Percentiles rank a stretch among this genome's conserved stretches.
phyloP scores from a whole-genome alignment of 164 flowering plant genomes.

The Amborella trichopoda region DNA sequence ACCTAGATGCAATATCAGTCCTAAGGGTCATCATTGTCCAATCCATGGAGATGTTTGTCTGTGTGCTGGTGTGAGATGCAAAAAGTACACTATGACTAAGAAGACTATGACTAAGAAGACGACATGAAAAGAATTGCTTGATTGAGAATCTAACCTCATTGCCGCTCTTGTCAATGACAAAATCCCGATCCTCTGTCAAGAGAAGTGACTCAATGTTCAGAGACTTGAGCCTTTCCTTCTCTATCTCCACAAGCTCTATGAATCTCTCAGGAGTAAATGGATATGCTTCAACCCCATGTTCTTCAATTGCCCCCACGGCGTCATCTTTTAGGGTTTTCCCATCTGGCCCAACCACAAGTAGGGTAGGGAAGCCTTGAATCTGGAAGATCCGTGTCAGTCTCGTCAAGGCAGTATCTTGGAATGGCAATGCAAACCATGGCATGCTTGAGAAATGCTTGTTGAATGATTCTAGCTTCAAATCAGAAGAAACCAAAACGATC shows the following conservation, averaged over 20 bases:
- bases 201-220: slow-evolving; percentile 26
- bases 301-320: slow-evolving; percentile 13
- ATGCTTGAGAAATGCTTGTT: slow-evolving; percentile 5
- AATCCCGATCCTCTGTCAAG: slow-evolving; percentile 20
- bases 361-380: slow-evolving; percentile 7
- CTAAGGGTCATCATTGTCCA: no score
- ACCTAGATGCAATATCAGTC: no score
- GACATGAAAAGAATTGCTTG: no score
- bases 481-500: slow-evolving; percentile 11
- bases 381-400: slow-evolving; percentile 11
- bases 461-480: slow-evolving; percentile 11
- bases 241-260: slow-evolving; percentile 17
- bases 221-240: slow-evolving; percentile 16
- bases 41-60: no score
- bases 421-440: slow-evolving; percentile 20
- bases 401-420: slow-evolving; percentile 5
- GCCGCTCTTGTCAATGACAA: slow-evolving; percentile 21
- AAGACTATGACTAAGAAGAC: no score
- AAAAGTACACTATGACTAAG: no score
- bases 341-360: slow-evolving; percentile 16
- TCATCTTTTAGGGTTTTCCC: slow-evolving; percentile 23
- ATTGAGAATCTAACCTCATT: no score
- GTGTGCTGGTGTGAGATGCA: no score
- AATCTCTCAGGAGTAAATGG: slow-evolving; percentile 23
- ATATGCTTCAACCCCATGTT: slow-evolving; percentile 18